A percentile compares a stretch with the other conserved stretches of the same genome.
These are phyloP conservation scores for Sporothrix luriei DNA, from an alignment of 2,329 filamentous ascomycete genomes.

Conservation along the genomic window DNA sequence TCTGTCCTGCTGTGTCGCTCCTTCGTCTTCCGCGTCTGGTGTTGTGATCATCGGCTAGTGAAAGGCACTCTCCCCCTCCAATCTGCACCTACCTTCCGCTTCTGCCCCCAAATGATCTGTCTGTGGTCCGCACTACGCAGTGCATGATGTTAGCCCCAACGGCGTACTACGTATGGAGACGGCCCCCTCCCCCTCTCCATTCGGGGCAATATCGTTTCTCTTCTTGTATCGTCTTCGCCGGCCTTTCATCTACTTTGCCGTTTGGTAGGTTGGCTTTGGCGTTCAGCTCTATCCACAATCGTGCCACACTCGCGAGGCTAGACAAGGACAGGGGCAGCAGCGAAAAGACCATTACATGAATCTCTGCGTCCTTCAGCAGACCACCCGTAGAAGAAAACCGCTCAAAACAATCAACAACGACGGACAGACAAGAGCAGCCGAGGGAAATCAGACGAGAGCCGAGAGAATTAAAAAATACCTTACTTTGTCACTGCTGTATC, in stretches of 20 bases:
- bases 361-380: background rate
- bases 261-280: background rate
- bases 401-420: background rate
- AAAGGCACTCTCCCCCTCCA: background rate
- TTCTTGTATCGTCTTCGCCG: no score
- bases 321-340: constrained; percentile 20
- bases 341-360: background rate
- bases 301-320: constrained; percentile 1
- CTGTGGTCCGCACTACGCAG: background rate
- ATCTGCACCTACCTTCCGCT: background rate
- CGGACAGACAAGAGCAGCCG: background rate
- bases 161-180: constrained; percentile 15
- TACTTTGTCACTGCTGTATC: no score
- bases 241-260: background rate
- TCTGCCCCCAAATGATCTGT: constrained; percentile 3
- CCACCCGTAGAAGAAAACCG: background rate
- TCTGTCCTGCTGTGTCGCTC: background rate
- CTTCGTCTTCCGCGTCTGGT: constrained; percentile 4
- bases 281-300: constrained; percentile 8
- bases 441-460: no score
- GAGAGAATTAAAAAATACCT: no score
- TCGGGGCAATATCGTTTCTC: background rate
- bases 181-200: background rate
- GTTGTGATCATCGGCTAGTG: background rate
- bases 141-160: constrained; percentile 19